Percentiles rank a stretch among this genome's conserved stretches.
phyloP scores from a whole-genome alignment of 2,329 filamentous ascomycete species.

The Claviceps pusilla region DNA sequence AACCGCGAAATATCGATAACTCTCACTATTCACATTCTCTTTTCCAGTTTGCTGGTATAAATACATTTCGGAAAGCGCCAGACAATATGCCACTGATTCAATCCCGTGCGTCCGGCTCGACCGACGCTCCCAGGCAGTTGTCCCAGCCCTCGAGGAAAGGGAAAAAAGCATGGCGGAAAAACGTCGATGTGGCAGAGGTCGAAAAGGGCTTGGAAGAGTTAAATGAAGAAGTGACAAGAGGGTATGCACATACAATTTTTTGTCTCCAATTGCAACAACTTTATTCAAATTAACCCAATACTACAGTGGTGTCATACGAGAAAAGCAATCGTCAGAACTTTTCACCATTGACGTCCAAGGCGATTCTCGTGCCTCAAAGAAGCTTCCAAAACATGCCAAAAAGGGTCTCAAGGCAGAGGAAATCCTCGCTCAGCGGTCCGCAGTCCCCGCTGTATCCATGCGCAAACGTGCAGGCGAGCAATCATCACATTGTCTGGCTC shows the following conservation, averaged over 20 bases:
- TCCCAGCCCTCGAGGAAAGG: slow-evolving; percentile 89
- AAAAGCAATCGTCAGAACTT: slow-evolving; percentile 68
- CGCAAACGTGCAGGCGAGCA: slow-evolving; percentile 62
- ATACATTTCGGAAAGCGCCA: background rate
- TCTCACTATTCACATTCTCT: background rate
- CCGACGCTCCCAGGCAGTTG: slow-evolving; percentile 58
- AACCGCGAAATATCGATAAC: background rate
- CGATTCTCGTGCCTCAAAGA: slow-evolving; percentile 49
- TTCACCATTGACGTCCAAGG: slow-evolving; percentile 71
- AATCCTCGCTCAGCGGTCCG: slow-evolving; percentile 74
- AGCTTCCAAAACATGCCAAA: slow-evolving; percentile 48
- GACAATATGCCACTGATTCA: slow-evolving; percentile 39
- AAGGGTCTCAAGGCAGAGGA: slow-evolving; percentile 83
- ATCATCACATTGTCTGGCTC: slow-evolving; percentile 57
- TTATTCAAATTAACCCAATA: background rate
- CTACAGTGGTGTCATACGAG: slow-evolving; percentile 64
- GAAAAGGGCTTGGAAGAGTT: slow-evolving; percentile 68
- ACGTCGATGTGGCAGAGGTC: slow-evolving; percentile 83
- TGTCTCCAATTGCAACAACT: no score
- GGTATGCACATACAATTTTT: slow-evolving; percentile 35
- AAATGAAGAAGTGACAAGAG: slow-evolving; percentile 80
- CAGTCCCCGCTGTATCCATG: slow-evolving; percentile 60
- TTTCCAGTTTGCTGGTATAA: background rate
- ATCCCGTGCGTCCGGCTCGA: slow-evolving; percentile 28
- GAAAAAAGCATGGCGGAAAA: slow-evolving; percentile 97